Percentiles rank a stretch among this genome's conserved stretches.
Evolutionary conservation across 208 protist genomes (phyloP).

Genomic region (Porcisia hertigi): DNA sequence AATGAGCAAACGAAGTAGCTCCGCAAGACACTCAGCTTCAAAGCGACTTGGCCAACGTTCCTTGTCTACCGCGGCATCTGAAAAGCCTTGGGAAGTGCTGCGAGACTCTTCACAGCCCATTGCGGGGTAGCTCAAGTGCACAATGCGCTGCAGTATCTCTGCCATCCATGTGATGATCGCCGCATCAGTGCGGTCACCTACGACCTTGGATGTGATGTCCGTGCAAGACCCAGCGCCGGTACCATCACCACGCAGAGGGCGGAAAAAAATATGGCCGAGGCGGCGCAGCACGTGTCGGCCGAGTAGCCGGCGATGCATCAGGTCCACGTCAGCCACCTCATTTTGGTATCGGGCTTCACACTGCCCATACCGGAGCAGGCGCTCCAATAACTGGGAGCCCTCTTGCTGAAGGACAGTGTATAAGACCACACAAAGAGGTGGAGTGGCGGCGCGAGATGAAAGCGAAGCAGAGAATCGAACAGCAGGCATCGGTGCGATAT

Average conservation of each 20-base stretch:
- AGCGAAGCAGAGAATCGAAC: neutral
- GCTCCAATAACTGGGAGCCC: constrained; percentile 20
- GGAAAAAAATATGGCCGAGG: constrained; percentile 21
- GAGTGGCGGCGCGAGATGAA: neutral
- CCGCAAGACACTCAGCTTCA: neutral
- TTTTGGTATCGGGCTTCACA: neutral
- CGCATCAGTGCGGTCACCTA: constrained; percentile 14
- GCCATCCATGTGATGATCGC: constrained; percentile 20
- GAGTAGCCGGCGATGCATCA: constrained; percentile 11
- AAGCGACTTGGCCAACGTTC: neutral
- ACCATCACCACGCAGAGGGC: neutral
- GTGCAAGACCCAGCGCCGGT: neutral
- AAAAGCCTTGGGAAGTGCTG: neutral
- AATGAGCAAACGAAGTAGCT: constrained; percentile 12
- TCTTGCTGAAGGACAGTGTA: constrained; percentile 13
- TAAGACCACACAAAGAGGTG: neutral
- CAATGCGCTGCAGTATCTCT: neutral
- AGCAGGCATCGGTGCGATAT: neutral
- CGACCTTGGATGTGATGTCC: neutral
- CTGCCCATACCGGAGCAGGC: constrained; percentile 9
- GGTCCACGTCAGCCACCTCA: neutral
- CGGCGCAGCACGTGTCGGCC: constrained; percentile 18
- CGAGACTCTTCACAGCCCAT: neutral
- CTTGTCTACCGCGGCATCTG: neutral
- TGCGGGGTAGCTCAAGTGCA: neutral